Evolutionary conservation across 768 basidiomycete species (phyloP).

Genomic region (Lentinula edodes): DNA sequence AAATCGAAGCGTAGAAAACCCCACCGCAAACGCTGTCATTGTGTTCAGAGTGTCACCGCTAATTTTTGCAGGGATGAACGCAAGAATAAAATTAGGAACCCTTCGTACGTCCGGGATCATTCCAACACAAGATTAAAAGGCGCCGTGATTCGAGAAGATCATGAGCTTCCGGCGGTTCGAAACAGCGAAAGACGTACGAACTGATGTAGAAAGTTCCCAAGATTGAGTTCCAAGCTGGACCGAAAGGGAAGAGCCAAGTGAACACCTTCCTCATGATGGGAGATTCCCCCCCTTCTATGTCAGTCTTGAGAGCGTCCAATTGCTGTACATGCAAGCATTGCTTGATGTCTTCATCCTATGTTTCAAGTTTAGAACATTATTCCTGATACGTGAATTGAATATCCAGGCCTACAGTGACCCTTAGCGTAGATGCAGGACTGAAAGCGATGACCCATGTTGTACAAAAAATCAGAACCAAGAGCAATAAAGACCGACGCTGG

Average conservation of each 20-base stretch:
- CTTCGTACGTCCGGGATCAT: slow-evolving; percentile 32
- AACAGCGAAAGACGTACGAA: slow-evolving; percentile 57
- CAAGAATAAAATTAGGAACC: slow-evolving; percentile 91
- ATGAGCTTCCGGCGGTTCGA: slow-evolving; percentile 2
- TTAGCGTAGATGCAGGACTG: not conserved
- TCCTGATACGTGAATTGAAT: not conserved
- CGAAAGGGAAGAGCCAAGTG: slow-evolving; percentile 80
- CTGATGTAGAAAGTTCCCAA: slow-evolving; percentile 95
- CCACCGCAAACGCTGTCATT: slow-evolving; percentile 90
- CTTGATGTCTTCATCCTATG: slow-evolving; percentile 36
- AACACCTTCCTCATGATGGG: slow-evolving; percentile 79
- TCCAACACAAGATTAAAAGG: slow-evolving; percentile 1
- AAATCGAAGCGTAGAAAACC: slow-evolving; percentile 16
- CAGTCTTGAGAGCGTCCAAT: slow-evolving; percentile 54
- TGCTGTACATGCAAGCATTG: slow-evolving; percentile 32
- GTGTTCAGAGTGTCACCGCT: slow-evolving; percentile 82
- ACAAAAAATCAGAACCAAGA: slow-evolving; percentile 35
- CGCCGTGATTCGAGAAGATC: not conserved
- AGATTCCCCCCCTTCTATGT: slow-evolving; percentile 59
- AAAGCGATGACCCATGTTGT: not conserved
- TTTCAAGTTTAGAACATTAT: not conserved
- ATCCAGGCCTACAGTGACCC: not conserved
- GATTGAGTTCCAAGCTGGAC: slow-evolving; percentile 85
- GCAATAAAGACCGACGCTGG: slow-evolving; percentile 14
- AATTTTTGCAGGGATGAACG: slow-evolving; percentile 88